Evolutionary conservation across 805 yeast species (phyloP).

Genomic region (Metschnikowia cubensis): DNA sequence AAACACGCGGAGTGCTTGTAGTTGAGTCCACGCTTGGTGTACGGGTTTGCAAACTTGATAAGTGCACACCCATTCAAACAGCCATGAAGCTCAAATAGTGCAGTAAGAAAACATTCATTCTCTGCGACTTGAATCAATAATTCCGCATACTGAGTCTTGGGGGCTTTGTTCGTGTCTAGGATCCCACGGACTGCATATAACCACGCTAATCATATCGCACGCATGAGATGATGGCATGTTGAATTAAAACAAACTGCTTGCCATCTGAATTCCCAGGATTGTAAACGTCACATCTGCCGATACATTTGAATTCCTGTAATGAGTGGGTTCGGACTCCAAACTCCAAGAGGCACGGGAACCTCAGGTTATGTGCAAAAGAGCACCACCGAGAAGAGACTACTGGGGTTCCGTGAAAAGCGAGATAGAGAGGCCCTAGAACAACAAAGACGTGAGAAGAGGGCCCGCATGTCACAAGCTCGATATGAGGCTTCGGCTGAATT

Average conservation of each 20-base stretch:
- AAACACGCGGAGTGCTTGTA: not conserved
- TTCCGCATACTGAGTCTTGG: not conserved
- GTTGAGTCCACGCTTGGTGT: not conserved
- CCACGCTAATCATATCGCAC: not conserved
- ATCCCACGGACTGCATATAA: not conserved
- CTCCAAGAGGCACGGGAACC: conserved; percentile 60
- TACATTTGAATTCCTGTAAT: not conserved
- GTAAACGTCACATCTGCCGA: not conserved
- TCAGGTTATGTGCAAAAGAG: conserved; percentile 57
- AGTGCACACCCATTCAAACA: not conserved
- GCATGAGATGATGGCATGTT: not conserved
- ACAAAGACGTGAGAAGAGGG: conserved; percentile 14
- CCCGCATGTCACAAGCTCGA: conserved; percentile 10
- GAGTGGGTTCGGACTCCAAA: conserved; percentile 51
- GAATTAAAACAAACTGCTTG: not conserved
- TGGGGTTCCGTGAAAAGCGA: conserved; percentile 30
- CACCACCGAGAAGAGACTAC: conserved; percentile 21
- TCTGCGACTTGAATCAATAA: not conserved
- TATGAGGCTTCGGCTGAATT: conserved; percentile 22
- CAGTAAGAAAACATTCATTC: not conserved
- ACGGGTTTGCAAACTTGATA: not conserved
- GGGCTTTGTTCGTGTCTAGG: no score
- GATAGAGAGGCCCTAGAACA: conserved; percentile 16
- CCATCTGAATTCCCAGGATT: not conserved
- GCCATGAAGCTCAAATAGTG: not conserved